Base-by-base conservation (phyloP, 1,284 basidiomycete species). In the Austroboletus rostrupii region DNA sequence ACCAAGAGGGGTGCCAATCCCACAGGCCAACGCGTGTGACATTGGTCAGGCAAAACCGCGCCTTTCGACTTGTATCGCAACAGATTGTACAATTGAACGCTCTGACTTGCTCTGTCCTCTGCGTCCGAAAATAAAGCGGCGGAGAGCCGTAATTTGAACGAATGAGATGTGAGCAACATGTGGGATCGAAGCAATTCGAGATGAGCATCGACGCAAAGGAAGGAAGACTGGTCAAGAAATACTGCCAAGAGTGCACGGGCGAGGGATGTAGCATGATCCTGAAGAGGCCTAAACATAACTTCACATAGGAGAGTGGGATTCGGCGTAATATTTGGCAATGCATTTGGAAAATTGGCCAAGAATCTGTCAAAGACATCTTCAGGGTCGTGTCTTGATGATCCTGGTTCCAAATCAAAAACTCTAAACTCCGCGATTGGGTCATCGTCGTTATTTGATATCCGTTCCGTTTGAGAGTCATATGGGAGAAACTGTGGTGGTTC, bases 1-100 rank as follows among this genome's bases (percentile, higher is more conserved):
- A 85, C 79, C 32, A 94, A 68, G 3, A 81, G 79, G 0, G 83
- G 72, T 2, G 87, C 84, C 4, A 94, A 69, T 1, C 91, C 92
- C 6, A 92, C 78, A 0, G 84, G 80, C 82, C 85, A 86, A 20
- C 72, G 71, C 5, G 43, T 43, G 23, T 52, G 40, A 40, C 49
- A 52, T 31, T 56, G 54, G 19, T 48, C 46, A 33, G 37, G 43
- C 12, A 45, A 40, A 2, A 40, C n/a, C 17, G 43, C 23, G 7
- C 48, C 45, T 43, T 53, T 68, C 23, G 59, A 65, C 37, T 55
- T 66, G 19, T 69, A 68, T 37, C 70, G 67, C 19, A 74, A 9
- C 65, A 71, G 56, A 69, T 64, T 43, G 64, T 69, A 57, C 67
- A 57, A 19, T 36, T 69, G 47, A 60, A 53, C 57, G 33, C 68